Percentiles rank a stretch among this genome's conserved stretches.
Conservation (phyloP, 2,329 filamentous ascomycete genomes). For the Verticillium tricorpus region DNA sequence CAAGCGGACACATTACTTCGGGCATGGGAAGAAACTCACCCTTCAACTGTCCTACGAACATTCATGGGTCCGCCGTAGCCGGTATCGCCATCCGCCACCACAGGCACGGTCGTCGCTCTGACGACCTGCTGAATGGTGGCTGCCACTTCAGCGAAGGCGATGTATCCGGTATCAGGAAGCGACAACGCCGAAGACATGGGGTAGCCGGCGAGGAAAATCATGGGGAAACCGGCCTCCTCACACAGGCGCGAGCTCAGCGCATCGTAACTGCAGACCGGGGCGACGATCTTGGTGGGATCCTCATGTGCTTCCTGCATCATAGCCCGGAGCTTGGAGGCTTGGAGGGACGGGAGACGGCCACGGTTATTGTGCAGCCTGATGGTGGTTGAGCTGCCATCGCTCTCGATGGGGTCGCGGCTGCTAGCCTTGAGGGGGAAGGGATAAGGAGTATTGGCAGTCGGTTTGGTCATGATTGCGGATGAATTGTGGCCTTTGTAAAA, state of each 20-base stretch:
- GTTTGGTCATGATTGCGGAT: conserved; percentile 17
- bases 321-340: conserved; percentile 30
- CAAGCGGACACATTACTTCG: no score
- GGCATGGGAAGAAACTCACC: not conserved
- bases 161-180: conserved; percentile 42
- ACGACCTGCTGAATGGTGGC: conserved; percentile 36
- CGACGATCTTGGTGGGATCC: conserved; percentile 36
- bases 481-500: conserved; percentile 6
- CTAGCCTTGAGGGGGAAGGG: conserved; percentile 24
- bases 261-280: conserved; percentile 36
- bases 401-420: not conserved
- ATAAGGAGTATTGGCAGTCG: conserved; percentile 25
- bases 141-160: conserved; percentile 40
- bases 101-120: conserved; percentile 30
- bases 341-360: conserved; percentile 30
- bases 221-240: conserved; percentile 39
- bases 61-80: conserved; percentile 43
- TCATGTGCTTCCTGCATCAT: conserved; percentile 33
- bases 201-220: conserved; percentile 38
- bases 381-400: conserved; percentile 4
- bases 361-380: conserved; percentile 22
- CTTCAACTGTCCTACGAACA: conserved; percentile 36
- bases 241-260: conserved; percentile 35
- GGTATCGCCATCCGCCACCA: conserved; percentile 41
- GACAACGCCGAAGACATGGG: conserved; percentile 32